Evolutionary conservation across 345 rosid species (phyloP), one percentile per base, ranked within the genome.

Genomic region (Euphorbia tirucalli): DNA sequence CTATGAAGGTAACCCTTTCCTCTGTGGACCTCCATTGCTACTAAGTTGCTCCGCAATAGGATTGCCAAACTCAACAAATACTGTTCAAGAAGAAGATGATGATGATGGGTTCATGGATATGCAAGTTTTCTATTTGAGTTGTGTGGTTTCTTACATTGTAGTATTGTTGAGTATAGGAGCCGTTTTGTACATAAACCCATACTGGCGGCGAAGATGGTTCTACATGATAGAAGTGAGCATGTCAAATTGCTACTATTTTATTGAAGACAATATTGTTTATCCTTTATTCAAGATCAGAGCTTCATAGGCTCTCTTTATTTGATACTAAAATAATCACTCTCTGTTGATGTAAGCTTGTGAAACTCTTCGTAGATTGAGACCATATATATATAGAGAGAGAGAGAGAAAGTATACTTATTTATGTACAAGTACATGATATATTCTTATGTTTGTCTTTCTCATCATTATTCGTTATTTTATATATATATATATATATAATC

Each of bases 21-120:
- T 80, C 0, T 83, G 74, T 31, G 81, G 81, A 19, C 48, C 37
- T 3, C 83, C 75, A 66, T 57, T 52, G 56, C 3, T 74, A 52
- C 14, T 0, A 22, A 69, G n/a, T 3, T 19, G 6, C 6, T 72
- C 70, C 63, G 21, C 4, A 1, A 4, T 0, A 14, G 15, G 1
- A 39, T 2, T 16, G 4, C 10, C 46, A 13, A 11, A 1, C 1
- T 9, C 8, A 35, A 7, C 25, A 22, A 15, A 31, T 46, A 11
- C 18, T 0, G 10, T 46, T 9, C 61, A 19, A 4, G 62, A 11
- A 46, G 41, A 66, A 16, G 27, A 3, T 11, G 50, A 46, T 11
- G 39, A 35, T 35, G 39, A 35, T 59, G 65, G 65, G n/a, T 64
- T 55, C 7, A 56, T 71, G 10, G 68, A 76, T 61, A 76, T 60